Evolutionary conservation across 2,329 filamentous ascomycete species (phyloP).

Genomic region (Cordyceps javanica): DNA sequence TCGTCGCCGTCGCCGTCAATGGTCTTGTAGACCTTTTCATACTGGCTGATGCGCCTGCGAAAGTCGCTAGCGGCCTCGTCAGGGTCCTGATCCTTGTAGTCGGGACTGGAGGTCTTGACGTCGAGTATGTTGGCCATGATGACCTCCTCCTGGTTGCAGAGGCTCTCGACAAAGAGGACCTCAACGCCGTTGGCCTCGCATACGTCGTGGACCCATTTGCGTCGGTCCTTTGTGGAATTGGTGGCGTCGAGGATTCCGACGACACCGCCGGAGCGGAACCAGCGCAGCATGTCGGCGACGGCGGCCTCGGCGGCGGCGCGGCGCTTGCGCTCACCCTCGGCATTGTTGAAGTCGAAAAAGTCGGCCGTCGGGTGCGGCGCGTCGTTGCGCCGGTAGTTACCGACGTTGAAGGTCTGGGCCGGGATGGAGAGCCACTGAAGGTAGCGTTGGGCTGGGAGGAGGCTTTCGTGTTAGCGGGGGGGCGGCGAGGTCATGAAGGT

Average conservation of each 20-base stretch:
- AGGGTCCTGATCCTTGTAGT: conserved; percentile 91
- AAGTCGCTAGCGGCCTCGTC: conserved; percentile 89
- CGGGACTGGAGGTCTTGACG: conserved; percentile 93
- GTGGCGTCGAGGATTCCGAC: conserved; percentile 95
- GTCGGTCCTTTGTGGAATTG: conserved; percentile 85
- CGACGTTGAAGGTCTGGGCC: conserved; percentile 94
- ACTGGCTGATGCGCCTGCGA: conserved; percentile 88
- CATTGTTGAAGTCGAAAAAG: conserved; percentile 89
- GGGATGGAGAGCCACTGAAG: conserved; percentile 94
- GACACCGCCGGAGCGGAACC: conserved; percentile 76
- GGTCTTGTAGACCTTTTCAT: conserved; percentile 93
- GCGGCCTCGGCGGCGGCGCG: conserved; percentile 86
- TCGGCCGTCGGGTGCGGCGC: conserved; percentile 87
- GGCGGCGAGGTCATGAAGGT: background rate
- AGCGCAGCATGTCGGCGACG: conserved; percentile 86
- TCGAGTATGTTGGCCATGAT: conserved; percentile 98
- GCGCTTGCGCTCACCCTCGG: conserved; percentile 83
- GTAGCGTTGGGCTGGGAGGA: conserved; percentile 71
- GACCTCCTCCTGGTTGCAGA: conserved; percentile 89
- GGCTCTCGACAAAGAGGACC: conserved; percentile 92
- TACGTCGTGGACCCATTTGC: conserved; percentile 83
- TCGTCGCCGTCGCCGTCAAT: conserved; percentile 78
- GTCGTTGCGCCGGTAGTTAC: conserved; percentile 84
- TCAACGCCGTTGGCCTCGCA: conserved; percentile 74
- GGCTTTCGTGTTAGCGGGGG: conserved; percentile 3